Evolutionary conservation across 345 rosid species (phyloP), one percentile per base, ranked within the genome.

Genomic region (Clarkia xantiana): DNA sequence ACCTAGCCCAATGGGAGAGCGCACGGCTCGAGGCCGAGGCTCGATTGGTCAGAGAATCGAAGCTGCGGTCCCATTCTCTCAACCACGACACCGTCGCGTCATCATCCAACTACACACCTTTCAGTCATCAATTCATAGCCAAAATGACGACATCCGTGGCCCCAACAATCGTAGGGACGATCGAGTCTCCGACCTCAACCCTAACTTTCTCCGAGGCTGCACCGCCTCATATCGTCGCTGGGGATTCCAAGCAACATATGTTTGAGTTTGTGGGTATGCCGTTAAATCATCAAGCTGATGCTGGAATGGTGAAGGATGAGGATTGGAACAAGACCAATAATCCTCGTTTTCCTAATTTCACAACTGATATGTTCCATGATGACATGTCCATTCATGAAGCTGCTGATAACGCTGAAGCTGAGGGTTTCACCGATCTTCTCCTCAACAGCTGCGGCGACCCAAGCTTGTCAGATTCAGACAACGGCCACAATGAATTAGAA

Each of bases 1-100:
- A 87, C 71, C 79, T 79, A 76, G 96, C 94, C 64, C 96, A 87
- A 40, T 87, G 96, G 96, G 96, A 87, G 51, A 84, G 87, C 54
- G 96, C 96, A 42, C 49, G 96, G 15, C 82, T 87, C 3, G 94
- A 87, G 72, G 96, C 96, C 18, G 94, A 86, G 55, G 96, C 90
- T 17, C 63, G 97, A 15, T 57, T 89, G 20, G 94, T 76, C 38
- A 58, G 87, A 60, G 97, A 89, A 59, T 85, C 95, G 10, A 85
- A 78, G 68, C 71, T 90, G 14, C 76, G 84, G 2, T 75, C 82
- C 6, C 78, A 68, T 53, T 70, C 83, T 14, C 62, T 75, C 50
- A 76, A 75, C 4, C 65, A 61, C 55, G 44, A 42, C 13, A 23
- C 52, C 8, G 48, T 23, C n/a, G 43, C 52, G 9, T 17, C 62